These are phyloP conservation scores for Acacia acuminata DNA, from an alignment of 306 rosid genomes.

Conservation along the genomic window DNA sequence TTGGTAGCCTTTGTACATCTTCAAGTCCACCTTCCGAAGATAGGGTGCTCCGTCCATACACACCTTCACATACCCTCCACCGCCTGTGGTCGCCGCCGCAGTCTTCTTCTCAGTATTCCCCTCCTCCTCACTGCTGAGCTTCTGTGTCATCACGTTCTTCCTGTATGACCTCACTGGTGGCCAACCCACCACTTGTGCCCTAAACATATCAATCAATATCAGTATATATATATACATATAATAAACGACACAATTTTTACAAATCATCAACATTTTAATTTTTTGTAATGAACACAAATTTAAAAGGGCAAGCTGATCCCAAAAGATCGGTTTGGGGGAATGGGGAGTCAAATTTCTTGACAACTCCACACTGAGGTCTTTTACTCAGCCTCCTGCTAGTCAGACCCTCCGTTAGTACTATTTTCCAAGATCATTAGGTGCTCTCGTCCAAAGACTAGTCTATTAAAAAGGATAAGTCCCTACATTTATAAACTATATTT, in stretches of 20 bases:
- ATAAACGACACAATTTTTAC: not conserved
- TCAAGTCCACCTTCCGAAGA: conserved; percentile 96
- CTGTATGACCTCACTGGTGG: conserved; percentile 98
- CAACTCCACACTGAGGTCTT: too few species aligned
- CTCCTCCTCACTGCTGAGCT: conserved; percentile 36
- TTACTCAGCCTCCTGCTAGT: not conserved
- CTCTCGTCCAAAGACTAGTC: not conserved
- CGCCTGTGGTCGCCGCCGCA: conserved; percentile 11
- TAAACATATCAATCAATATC: conserved; percentile 32
- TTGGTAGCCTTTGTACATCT: conserved; percentile 90
- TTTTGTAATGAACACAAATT: not conserved
- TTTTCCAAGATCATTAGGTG: too few species aligned
- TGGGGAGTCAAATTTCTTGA: too few species aligned
- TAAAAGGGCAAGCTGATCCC: not conserved
- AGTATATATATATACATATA: not conserved
- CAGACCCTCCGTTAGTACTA: not conserved
- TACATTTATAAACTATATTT: too few species aligned
- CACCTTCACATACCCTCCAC: conserved; percentile 68
- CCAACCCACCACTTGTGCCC: conserved; percentile 99
- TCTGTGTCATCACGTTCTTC: conserved; percentile 87
- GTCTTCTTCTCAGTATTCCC: conserved; percentile 41
- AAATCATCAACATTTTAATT: not conserved
- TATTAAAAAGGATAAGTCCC: not conserved
- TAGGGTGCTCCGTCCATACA: conserved; percentile 99
- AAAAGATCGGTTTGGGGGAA: too few species aligned